Base-by-base conservation (phyloP, 805 yeast genomes). In the Zygosaccharomyces siamensis region DNA sequence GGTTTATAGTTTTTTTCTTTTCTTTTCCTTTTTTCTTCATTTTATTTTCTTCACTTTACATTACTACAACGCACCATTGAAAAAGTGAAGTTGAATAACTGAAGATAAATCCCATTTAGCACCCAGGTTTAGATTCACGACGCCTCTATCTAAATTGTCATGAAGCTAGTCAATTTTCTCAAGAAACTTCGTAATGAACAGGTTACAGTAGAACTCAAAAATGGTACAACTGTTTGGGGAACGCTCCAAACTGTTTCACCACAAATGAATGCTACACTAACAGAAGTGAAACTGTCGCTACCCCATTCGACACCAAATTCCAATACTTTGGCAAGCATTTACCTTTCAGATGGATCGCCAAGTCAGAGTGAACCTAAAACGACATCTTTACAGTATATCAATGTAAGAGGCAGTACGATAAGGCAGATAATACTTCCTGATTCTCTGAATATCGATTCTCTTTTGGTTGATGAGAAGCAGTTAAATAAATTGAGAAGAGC, bases 191-290 rank as follows among this genome's bases (percentile, higher is more conserved):
- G 84, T 33, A 83, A 84, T 49, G 97, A 89, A 68, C 83, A 89
- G 44, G 92, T 92, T 1, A 89, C 92, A 45, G 86, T 90, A 16
- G 98, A 90, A 65, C 73, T 92, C 61, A 92, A 90, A 66, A 89
- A 92, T 67, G 97, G 97, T 35, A 86, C 92, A 4, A 76, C 87
- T 4, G 79, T 92, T 5, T 79, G 86, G 59, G 98, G 98, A 0
- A 86, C 90, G 11, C 72, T 92, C 23, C 80, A 85, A 36, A 80
- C 89, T 5, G 96, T 93, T 36, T 76, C 96, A 2, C 96, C 97
- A 24, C 78, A 86, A 53, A 90, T 90, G 98, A 90, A 90, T 67
- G 81, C 90, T 39, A 81, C 88, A 4, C 67, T 90, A 52, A 81
- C 85, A 58, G 86, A 85, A 55, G 92, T 87, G 42, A 86, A 83